Base-by-base conservation (phyloP, 2,329 filamentous ascomycete genomes). In the Anisogramma anomala region DNA sequence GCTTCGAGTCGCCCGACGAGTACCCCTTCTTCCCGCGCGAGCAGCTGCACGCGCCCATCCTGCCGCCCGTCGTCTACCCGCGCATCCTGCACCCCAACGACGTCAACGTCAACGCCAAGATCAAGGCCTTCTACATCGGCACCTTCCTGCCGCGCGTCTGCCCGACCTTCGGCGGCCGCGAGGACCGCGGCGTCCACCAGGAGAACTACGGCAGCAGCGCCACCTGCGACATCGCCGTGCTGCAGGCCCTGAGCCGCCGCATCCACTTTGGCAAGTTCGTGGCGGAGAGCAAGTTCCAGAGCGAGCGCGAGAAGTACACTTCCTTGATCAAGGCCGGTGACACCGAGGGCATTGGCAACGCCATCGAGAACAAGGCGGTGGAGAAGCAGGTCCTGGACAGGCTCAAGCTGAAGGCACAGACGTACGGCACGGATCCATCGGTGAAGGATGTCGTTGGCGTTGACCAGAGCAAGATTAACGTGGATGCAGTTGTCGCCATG, bases 251-350 rank as follows among this genome's bases (percentile, higher is more conserved):
- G 34, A 93, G 85, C 28, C 74, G 89, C 31, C 72, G 91, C 41
- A 91, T 98, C 52, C 91, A 98, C 63, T 98, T 94, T 65, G 91
- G 91, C 52, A 98, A 96, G 66, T 96, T 96, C 55, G 91, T 98
- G 7, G 91, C 91, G 32, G 91, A 98, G 70, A 80, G 82, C 45
- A 98, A 98, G 66, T 98, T 95, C 64, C 74, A 75, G 53, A 80
- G 82, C 34, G 84, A 96, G 52, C 73, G 78, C 22, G 84, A 88
- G 53, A 74, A 67, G 48, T 98, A 89, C 59, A 88, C 84, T 5
- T 69, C 69, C 48, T 63, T 96, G 62, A 96, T 98, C 65, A 78
- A 80, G 60, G 81, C 77, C 1, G 78, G 71, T 47, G 88, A 98
- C 60, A 71, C 83, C 5, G 67, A 79, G 41, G 89, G 82, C 2